These are phyloP conservation scores for Colletotrichum spaethianum DNA, from an alignment of 2,329 filamentous ascomycete genomes.

Conservation along the genomic window DNA sequence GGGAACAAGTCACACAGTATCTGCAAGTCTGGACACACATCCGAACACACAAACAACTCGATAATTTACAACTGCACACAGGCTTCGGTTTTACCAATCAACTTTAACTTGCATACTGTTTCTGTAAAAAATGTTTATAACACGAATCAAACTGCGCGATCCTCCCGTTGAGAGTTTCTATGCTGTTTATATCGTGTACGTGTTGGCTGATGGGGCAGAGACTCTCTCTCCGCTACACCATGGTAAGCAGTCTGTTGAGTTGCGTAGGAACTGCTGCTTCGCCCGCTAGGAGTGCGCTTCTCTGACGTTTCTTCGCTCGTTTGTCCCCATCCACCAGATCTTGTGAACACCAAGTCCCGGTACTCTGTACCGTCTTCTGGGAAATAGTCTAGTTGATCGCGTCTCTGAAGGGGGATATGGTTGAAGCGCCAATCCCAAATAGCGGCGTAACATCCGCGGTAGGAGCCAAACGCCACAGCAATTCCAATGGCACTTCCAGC, in stretches of 20 bases:
- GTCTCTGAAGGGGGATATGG: constrained; percentile 73
- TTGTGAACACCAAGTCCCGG: constrained; percentile 18
- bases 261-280: constrained; percentile 22
- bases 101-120: too few relatives aligned
- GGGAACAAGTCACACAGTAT: too few relatives aligned
- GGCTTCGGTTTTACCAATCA: too few relatives aligned
- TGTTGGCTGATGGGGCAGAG: not conserved
- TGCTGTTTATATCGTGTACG: constrained; percentile 21
- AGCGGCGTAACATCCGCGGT: constrained; percentile 76
- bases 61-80: too few relatives aligned
- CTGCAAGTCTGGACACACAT: too few relatives aligned
- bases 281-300: constrained; percentile 1
- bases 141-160: not conserved
- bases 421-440: constrained; percentile 79
- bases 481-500: constrained; percentile 76
- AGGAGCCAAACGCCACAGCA: constrained; percentile 72
- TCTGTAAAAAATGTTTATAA: not conserved
- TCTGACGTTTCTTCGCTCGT: not conserved
- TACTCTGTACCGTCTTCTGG: constrained; percentile 16
- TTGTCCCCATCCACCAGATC: constrained; percentile 26
- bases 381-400: constrained; percentile 50
- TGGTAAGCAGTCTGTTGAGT: not conserved
- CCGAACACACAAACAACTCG: too few relatives aligned
- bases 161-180: not conserved
- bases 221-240: not conserved